phyloP scores from a whole-genome alignment of 805 yeast species.

The Komagataella pastoris region DNA sequence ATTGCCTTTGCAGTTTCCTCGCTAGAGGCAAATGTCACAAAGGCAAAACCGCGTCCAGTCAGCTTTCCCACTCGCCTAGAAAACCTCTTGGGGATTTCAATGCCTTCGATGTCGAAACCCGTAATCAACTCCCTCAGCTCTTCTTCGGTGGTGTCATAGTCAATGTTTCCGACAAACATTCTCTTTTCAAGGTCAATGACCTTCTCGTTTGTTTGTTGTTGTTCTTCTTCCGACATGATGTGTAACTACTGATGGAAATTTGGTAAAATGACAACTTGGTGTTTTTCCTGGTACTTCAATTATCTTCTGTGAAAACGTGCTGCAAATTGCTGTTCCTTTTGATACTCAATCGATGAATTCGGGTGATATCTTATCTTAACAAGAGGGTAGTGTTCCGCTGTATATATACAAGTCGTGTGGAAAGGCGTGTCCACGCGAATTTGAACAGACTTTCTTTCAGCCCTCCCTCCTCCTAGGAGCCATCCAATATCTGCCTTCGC shows the following conservation, averaged over 20 bases:
- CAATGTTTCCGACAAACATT: slow-evolving; percentile 31
- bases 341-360: neutral
- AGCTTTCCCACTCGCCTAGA: slow-evolving; percentile 5
- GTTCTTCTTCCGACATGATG: slow-evolving; percentile 2
- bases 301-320: neutral
- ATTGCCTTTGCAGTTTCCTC: slow-evolving; percentile 59
- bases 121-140: slow-evolving; percentile 27
- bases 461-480: neutral
- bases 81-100: slow-evolving; percentile 17
- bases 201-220: slow-evolving; percentile 4
- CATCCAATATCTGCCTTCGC: neutral
- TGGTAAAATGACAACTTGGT: neutral
- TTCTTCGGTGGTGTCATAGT: slow-evolving; percentile 27
- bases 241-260: neutral
- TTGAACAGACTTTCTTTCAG: neutral
- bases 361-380: neutral
- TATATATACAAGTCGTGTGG: neutral
- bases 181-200: slow-evolving; percentile 24
- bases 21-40: slow-evolving; percentile 44
- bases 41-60: slow-evolving; percentile 22
- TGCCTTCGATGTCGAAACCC: slow-evolving; percentile 16
- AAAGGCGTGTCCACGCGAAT: neutral
- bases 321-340: neutral
- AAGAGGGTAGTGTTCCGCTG: neutral
- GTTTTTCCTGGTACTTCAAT: neutral